A percentile compares a stretch with the other conserved stretches of the same genome.
Evolutionary conservation across 768 basidiomycete species (phyloP).

Genomic region (Kwoniella bestiolae): DNA sequence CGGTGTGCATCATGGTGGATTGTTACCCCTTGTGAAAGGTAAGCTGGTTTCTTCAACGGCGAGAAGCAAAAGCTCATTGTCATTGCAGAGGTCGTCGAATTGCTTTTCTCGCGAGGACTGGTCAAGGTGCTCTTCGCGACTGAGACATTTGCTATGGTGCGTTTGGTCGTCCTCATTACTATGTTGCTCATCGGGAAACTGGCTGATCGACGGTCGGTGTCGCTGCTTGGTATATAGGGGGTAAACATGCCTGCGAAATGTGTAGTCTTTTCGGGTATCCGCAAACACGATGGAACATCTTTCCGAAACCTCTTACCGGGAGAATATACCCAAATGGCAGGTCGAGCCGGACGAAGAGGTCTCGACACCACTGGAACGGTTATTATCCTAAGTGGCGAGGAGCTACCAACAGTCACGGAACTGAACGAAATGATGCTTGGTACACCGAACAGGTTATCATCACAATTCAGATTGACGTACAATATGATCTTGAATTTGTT

Average conservation of each 20-base stretch:
- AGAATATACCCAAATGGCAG: slow-evolving; percentile 99
- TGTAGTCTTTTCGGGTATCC: slow-evolving; percentile 91
- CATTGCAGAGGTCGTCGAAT: slow-evolving; percentile 78
- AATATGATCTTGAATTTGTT: slow-evolving; percentile 98
- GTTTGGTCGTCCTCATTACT: no score
- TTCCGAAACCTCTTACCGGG: slow-evolving; percentile 67
- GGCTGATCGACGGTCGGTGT: no score
- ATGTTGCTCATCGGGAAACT: no score
- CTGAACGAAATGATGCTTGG: slow-evolving; percentile 91
- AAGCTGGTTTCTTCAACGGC: slow-evolving; percentile 28
- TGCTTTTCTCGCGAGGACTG: slow-evolving; percentile 90
- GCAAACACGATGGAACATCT: slow-evolving; percentile 90
- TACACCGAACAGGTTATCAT: slow-evolving; percentile 85
- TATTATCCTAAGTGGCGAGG: slow-evolving; percentile 77
- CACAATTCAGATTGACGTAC: slow-evolving; percentile 96
- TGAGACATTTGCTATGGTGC: slow-evolving; percentile 98
- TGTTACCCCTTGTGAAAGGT: slow-evolving; percentile 97
- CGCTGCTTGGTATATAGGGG: slow-evolving; percentile 64
- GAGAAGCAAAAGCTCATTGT: background rate
- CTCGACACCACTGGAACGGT: slow-evolving; percentile 95
- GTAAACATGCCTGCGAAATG: slow-evolving; percentile 99
- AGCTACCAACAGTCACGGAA: slow-evolving; percentile 79
- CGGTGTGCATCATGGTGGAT: slow-evolving; percentile 95
- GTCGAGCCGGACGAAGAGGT: slow-evolving; percentile 93
- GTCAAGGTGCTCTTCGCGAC: slow-evolving; percentile 98